phyloP scores from a whole-genome alignment of 768 basidiomycete species.

The Roridomyces roridus region DNA sequence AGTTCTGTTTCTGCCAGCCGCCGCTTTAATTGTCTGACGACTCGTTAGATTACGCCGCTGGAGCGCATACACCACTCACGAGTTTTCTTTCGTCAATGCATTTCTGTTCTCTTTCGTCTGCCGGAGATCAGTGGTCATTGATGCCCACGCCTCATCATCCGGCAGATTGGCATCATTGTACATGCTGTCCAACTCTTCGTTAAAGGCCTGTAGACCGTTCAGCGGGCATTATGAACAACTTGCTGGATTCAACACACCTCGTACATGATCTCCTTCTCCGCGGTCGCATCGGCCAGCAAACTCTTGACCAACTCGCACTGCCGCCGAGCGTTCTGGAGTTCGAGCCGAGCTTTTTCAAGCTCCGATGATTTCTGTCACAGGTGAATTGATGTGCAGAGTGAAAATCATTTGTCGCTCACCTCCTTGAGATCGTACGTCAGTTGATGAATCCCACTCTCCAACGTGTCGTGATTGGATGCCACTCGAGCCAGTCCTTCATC shows the following conservation, averaged over 20 bases:
- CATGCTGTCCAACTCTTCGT: slow-evolving; percentile 92
- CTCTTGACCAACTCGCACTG: slow-evolving; percentile 83
- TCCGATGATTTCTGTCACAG: slow-evolving; percentile 60
- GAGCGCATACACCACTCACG: slow-evolving; percentile 53
- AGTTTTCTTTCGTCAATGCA: slow-evolving; percentile 76
- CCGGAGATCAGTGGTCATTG: slow-evolving; percentile 74
- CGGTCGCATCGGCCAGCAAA: slow-evolving; percentile 75
- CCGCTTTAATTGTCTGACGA: slow-evolving; percentile 68
- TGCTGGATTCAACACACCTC: slow-evolving; percentile 59
- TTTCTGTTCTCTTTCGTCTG: slow-evolving; percentile 81
- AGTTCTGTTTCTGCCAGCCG: slow-evolving; percentile 73
- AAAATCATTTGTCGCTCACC: slow-evolving; percentile 54
- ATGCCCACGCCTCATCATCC: slow-evolving; percentile 82
- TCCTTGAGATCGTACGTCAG: slow-evolving; percentile 61
- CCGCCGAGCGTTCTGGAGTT: slow-evolving; percentile 71
- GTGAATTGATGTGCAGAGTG: not conserved
- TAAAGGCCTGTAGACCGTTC: slow-evolving; percentile 71
- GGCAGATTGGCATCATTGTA: slow-evolving; percentile 86
- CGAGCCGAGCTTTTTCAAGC: slow-evolving; percentile 63
- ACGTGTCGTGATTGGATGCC: slow-evolving; percentile 57
- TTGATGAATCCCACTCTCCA: slow-evolving; percentile 56
- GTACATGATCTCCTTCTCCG: slow-evolving; percentile 93
- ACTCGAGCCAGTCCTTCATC: slow-evolving; percentile 63
- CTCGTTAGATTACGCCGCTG: slow-evolving; percentile 5
- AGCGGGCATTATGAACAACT: not conserved